Base-by-base conservation (phyloP, 768 basidiomycete genomes). In the Auriculariales sp. region DNA sequence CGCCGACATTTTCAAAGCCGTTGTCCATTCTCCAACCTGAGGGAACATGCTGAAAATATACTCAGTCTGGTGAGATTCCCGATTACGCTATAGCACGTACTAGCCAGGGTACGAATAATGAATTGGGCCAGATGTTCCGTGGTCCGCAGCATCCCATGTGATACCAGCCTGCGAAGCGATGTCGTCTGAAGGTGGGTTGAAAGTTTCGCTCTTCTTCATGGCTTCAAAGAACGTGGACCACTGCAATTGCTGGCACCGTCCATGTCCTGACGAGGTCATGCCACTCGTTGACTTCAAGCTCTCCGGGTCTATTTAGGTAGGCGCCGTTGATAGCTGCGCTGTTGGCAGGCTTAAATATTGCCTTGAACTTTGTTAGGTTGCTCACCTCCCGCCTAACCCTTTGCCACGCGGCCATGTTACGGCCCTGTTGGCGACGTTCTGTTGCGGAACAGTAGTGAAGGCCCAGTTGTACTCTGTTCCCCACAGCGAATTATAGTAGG, bases 351-450 rank as follows among this genome's bases (percentile, higher is more conserved):
- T n/a, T n/a, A n/a, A n/a, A n/a, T n/a, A n/a, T n/a, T n/a, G n/a
- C n/a, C n/a, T n/a, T n/a, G n/a, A n/a, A n/a, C n/a, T n/a, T n/a
- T n/a, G n/a, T n/a, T n/a, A n/a, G n/a, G n/a, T n/a, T n/a, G 19
- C 39, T 3, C 22, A n/a, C 0, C 75, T 79, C 4, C 83, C 82
- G 48, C 83, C 82, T 22, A 86, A 68, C 46, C 78, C 74, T 61
- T 77, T 79, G 28, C 83, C 83, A 29, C 77, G 69, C 3, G 81
- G 75, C 75, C 80, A 81, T 3, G 65, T 50, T 34, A 79, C 52
- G 0, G 54, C 57, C 25, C 77, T 68, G 49, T 69, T 68, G 29
- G 59, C 62, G 19, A 70, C 66, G 51, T 68, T 64, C 0, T 66
- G 46, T 58, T 82, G 79, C 1, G 71, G 59, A 4, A 66, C 64